phyloP scores from a whole-genome alignment of 192 early-diverging fungal species.

The Podila clonocystis region DNA sequence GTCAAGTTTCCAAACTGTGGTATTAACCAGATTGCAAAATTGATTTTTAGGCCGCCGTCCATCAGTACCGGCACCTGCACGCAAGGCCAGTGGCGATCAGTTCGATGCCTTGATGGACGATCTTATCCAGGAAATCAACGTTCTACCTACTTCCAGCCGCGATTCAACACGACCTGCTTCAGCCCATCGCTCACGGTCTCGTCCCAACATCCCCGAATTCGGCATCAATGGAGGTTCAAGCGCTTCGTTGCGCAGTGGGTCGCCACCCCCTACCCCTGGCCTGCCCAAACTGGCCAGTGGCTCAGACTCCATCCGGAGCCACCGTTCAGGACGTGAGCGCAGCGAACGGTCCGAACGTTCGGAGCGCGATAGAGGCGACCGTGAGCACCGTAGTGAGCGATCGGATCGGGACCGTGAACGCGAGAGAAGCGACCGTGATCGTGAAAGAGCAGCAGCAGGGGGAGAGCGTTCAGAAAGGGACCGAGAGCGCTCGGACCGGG shows the following conservation, averaged over 20 bases:
- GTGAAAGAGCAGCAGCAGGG: background rate
- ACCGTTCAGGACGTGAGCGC: slow-evolving; percentile 37
- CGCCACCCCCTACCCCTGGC: slow-evolving; percentile 47
- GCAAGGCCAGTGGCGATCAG: slow-evolving; percentile 29
- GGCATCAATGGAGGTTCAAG: slow-evolving; percentile 6
- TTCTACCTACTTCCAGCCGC: slow-evolving; percentile 31
- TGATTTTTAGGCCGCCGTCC: slow-evolving; percentile 16
- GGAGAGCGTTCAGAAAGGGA: slow-evolving; percentile 7
- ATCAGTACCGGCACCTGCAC: slow-evolving; percentile 13
- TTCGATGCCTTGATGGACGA: slow-evolving; percentile 56
- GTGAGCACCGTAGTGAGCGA: slow-evolving; percentile 21
- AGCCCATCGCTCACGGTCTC: slow-evolving; percentile 40
- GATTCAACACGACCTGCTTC: slow-evolving; percentile 41
- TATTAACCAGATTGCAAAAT: background rate
- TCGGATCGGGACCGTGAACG: slow-evolving; percentile 12
- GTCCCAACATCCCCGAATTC: slow-evolving; percentile 39
- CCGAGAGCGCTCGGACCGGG: slow-evolving; percentile 8
- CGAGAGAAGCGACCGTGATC: slow-evolving; percentile 18
- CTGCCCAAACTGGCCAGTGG: slow-evolving; percentile 18
- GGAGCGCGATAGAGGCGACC: slow-evolving; percentile 11
- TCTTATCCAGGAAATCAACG: slow-evolving; percentile 55
- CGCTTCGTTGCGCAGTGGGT: slow-evolving; percentile 10
- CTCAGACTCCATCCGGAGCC: slow-evolving; percentile 26
- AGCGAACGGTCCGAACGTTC: slow-evolving; percentile 25
- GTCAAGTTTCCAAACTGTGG: too few relatives aligned